Evolutionary conservation across 352 stramenopile genomes (phyloP), one percentile per base, ranked within the genome.

Genomic region (Globisporangium mamillatum): DNA sequence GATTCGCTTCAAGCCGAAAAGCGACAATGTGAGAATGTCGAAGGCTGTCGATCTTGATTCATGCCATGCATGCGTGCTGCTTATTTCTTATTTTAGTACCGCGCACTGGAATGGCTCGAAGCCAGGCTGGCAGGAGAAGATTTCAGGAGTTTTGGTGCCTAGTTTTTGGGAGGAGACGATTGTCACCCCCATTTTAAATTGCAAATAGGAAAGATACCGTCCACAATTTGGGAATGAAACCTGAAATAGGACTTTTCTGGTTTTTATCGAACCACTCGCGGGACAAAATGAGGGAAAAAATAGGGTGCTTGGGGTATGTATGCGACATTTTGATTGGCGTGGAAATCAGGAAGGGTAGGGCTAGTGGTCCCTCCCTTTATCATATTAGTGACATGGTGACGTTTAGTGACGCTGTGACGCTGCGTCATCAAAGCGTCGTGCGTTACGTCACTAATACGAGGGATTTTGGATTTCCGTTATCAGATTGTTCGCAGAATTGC

Each of bases 1-100:
- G 10, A 25, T 53, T 64, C 36, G 41, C 36, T 20, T 52, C 60
- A 41, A 65, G 52, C 27, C 44, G 25, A 57, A 57, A 65, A 57
- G 60, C 58, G 62, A 63, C 53, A 68, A 53, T 25, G 38, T 14
- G 25, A 52, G 44, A 52, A 24, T 14, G 38, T 46, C 38, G 4
- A 4, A 0, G 12, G 38, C 38, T 46, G 38, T 46, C 12, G 38
- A 46, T 46, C 41, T 50, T 50, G 41, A 50, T 50, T 50, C 41
- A 50, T 50, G 36, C 36, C 32, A 38, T 32, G 41, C 41, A 46
- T 46, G 38, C 38, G 12, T 46, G 38, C 38, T 12, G 12, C 7
- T 41, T 16, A 44, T 44, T 44, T 44, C n/a, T n/a, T 50, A 10
- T 48, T 48, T 48, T 48, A 48, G 16, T 2, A 50, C 18, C 41